Base-by-base conservation (phyloP, 306 rosid species). In the Vigna trinervia region DNA sequence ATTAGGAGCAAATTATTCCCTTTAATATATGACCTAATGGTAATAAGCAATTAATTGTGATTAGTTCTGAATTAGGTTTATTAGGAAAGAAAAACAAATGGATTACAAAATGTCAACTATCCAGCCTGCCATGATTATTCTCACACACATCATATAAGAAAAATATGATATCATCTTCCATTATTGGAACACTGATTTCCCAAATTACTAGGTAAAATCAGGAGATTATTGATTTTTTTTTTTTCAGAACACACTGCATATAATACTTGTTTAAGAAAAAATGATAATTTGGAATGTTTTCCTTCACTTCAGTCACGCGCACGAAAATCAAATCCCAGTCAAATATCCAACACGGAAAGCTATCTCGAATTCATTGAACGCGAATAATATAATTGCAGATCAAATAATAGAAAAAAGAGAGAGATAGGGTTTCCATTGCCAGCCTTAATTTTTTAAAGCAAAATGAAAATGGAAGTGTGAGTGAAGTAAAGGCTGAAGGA, bases 401-500 rank as follows among this genome's bases (percentile, higher is more conserved):
- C 1, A 53, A 38, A 38, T 8, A 67, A 12, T 65, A 65, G 48
- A 63, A 38, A 65, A 30, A 5, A 22, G 12, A 57, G 11, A 13
- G 20, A 12, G 39, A 26, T 5, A 14, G 20, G 22, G 12, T 12
- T 50, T 4, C 17, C 53, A 17, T n/a, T 2, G 28, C 26, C 61
- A 32, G 39, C 50, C 20, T 77, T 28, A 10, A 4, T 8, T 57
- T 73, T 39, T 54, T 60, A 46, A 75, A 54, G 17, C 17, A 74
- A 58, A 74, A 59, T 15, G 36, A 14, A 63, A 71, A 61, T 48
- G 36, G 15, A 45, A 74, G 70, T 74, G 57, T 22, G 39, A 26
- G 34, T 66, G 76, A 80, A 74, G 69, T 17, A 64, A 72, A 26
- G 32, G 39, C 48, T 12, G 74, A 54, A 74, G 57, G 68, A 43